phyloP scores from a whole-genome alignment of 768 basidiomycete genomes.

The Phylloporus scabripes region DNA sequence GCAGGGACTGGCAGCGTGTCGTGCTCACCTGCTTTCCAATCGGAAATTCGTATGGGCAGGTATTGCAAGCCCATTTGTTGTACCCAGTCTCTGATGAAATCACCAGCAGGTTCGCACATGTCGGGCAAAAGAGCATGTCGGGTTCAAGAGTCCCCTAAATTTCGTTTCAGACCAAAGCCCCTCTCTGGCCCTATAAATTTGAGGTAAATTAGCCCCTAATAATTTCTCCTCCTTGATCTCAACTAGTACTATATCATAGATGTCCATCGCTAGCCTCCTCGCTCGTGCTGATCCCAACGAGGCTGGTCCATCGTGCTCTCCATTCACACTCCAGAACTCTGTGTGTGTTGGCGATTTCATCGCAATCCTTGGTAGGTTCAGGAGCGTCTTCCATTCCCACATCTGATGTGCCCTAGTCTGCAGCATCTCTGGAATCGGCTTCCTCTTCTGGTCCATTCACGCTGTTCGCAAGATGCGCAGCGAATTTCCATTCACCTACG shows the following conservation, averaged over 20 bases:
- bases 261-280: background rate
- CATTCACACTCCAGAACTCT: constrained; percentile 4
- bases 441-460: constrained; percentile 18
- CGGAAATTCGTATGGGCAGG: constrained; percentile 88
- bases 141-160: background rate
- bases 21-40: constrained; percentile 21
- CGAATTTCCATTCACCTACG: constrained; percentile 6
- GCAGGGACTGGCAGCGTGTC: no score
- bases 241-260: background rate
- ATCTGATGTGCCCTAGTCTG: constrained; percentile 5
- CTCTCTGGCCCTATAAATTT: background rate
- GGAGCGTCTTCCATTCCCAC: background rate
- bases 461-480: constrained; percentile 17
- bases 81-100: constrained; percentile 72
- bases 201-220: background rate
- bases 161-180: background rate
- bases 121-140: constrained; percentile 89
- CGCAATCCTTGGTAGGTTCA: constrained; percentile 18
- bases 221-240: no score
- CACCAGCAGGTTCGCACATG: constrained; percentile 82
- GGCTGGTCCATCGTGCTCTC: constrained; percentile 2
- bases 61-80: constrained; percentile 92
- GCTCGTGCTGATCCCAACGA: background rate
- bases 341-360: constrained; percentile 24
- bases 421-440: constrained; percentile 17